A percentile compares a stretch with the other conserved stretches of the same genome.
Evolutionary conservation across 1,284 basidiomycete genomes (phyloP).

Genomic region (Xerocomus minutiporus): DNA sequence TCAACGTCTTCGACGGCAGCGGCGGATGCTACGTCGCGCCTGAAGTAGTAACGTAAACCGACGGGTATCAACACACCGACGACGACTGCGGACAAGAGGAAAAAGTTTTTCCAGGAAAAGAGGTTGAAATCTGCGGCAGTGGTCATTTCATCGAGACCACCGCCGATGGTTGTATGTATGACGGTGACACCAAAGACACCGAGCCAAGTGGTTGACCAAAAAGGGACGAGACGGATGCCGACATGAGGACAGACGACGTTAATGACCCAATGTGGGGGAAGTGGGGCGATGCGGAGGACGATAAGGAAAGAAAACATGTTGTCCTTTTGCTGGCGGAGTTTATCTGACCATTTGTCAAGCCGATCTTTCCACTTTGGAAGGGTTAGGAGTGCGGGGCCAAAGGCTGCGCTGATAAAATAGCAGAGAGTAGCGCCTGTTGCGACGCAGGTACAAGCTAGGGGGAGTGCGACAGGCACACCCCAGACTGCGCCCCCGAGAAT

Average conservation of each 20-base stretch:
- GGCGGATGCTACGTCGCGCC: constrained; percentile 47
- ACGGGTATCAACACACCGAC: constrained; percentile 91
- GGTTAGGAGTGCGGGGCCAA: constrained; percentile 85
- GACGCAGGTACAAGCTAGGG: constrained; percentile 89
- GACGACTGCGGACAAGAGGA: constrained; percentile 78
- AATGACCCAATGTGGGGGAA: constrained; percentile 96
- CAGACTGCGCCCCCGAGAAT: constrained; percentile 96
- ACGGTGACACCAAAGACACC: constrained; percentile 90
- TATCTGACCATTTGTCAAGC: constrained; percentile 77
- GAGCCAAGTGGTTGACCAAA: constrained; percentile 89
- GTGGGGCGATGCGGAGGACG: constrained; percentile 87
- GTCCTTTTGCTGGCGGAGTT: constrained; percentile 67
- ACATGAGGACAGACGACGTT: constrained; percentile 93
- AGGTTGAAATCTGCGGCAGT: constrained; percentile 88
- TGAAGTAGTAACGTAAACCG: constrained; percentile 75
- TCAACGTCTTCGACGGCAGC: constrained; percentile 41
- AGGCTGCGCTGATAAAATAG: constrained; percentile 86
- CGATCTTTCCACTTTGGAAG: constrained; percentile 79
- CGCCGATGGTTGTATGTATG: constrained; percentile 95
- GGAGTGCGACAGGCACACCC: constrained; percentile 85
- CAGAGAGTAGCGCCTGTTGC: constrained; percentile 89
- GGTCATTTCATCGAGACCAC: constrained; percentile 93
- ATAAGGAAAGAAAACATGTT: constrained; percentile 89
- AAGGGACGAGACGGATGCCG: constrained; percentile 78
- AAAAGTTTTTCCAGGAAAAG: constrained; percentile 83